Evolutionary conservation across 768 basidiomycete genomes (phyloP), one percentile per base, ranked within the genome.

Genomic region (Arthromyces matolae): DNA sequence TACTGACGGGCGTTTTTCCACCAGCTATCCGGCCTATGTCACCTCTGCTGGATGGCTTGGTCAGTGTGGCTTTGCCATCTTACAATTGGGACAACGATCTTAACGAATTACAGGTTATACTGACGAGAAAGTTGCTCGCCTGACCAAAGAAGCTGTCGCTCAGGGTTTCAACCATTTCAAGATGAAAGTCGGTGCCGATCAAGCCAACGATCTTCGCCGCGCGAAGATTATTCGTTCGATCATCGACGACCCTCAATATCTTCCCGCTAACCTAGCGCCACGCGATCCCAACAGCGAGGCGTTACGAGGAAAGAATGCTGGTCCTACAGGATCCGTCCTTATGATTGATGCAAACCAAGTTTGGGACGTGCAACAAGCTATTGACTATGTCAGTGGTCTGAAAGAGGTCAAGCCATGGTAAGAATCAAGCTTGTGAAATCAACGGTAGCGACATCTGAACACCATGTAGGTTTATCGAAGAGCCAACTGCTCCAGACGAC

Each of bases 271-370:
- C 8, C 58, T 68, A 9, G 64, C 72, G 43, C 77, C 78, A 25
- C 79, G 81, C 41, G 81, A 88, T 62, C 81, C 83, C 16, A 71
- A 72, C 36, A 69, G 78, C 50, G 72, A 76, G 39, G 86, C 72
- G 34, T 71, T 96, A 27, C 76, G 71, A 32, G 91, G 86, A 3
- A 97, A 96, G 78, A 96, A 96, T 54, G 92, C 93, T 4, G 92
- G 94, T 5, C 92, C 92, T 8, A 93, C 93, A 0, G 94, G 95
- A 4, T 81, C 86, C 25, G 94, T 97, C 36, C 73, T 97, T 37
- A 97, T 97, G 94, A 89, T 97, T 52, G 94, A 97, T 66, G 89
- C 94, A 31, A 98, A 98, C 68, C 94, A 96, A 67, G 87, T 94
- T 5, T 94, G 90, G 90, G 93, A 95, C 56, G 95, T 98, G 13